Percentiles rank a stretch among this genome's conserved stretches.
Evolutionary conservation across 1,284 basidiomycete genomes (phyloP).

Genomic region (Ustilago sp.): DNA sequence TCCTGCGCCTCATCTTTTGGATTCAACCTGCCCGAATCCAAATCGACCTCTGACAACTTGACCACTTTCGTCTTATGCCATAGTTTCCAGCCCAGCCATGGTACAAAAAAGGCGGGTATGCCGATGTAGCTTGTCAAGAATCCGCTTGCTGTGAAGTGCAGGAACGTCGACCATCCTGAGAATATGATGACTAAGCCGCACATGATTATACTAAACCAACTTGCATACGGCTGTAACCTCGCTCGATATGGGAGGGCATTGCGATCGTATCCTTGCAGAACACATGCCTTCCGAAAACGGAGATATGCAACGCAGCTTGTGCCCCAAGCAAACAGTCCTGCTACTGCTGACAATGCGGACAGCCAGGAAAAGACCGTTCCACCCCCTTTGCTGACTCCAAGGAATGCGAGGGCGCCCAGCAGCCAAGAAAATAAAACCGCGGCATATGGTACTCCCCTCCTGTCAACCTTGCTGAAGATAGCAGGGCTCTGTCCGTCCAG

Average conservation of each 20-base stretch:
- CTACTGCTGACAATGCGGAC: slow-evolving; percentile 76
- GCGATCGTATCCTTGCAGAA: slow-evolving; percentile 75
- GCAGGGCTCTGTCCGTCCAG: slow-evolving; percentile 79
- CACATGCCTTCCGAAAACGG: slow-evolving; percentile 78
- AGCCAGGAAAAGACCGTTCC: slow-evolving; percentile 75
- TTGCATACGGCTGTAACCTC: slow-evolving; percentile 67
- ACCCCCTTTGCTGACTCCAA: slow-evolving; percentile 70
- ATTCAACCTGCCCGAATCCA: slow-evolving; percentile 73
- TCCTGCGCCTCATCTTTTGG: slow-evolving; percentile 32
- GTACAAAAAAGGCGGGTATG: slow-evolving; percentile 78
- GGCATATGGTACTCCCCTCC: slow-evolving; percentile 80
- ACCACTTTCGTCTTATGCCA: slow-evolving; percentile 72
- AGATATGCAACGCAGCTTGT: slow-evolving; percentile 81
- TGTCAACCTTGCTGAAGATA: slow-evolving; percentile 78
- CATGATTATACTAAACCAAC: slow-evolving; percentile 52
- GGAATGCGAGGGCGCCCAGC: slow-evolving; percentile 79
- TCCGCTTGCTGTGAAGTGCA: slow-evolving; percentile 73
- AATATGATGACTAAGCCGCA: slow-evolving; percentile 61
- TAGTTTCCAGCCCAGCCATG: slow-evolving; percentile 77
- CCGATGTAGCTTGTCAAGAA: slow-evolving; percentile 83
- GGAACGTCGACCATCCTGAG: slow-evolving; percentile 70
- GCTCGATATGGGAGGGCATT: slow-evolving; percentile 72
- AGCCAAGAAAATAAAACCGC: slow-evolving; percentile 77
- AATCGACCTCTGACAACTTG: slow-evolving; percentile 69
- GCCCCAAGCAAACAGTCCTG: slow-evolving; percentile 83